Conservation (phyloP, 257 asterid genomes). For the Plantago elongata region DNA sequence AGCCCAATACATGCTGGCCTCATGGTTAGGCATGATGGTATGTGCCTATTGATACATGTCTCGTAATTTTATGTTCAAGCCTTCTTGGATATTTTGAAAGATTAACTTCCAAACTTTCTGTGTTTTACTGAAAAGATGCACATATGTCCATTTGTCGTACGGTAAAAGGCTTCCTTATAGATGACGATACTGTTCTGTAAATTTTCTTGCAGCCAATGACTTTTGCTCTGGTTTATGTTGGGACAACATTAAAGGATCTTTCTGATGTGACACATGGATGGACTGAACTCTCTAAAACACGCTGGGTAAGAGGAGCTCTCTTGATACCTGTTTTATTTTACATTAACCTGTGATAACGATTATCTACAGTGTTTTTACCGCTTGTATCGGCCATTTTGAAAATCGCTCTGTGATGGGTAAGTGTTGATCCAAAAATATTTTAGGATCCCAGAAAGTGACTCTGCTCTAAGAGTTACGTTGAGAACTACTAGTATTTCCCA, state of each 20-base stretch:
- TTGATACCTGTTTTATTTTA: no score
- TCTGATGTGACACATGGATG: slow-evolving; percentile 98
- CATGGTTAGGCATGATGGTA: slow-evolving; percentile 99
- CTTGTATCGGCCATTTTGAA: no score
- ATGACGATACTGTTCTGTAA: slow-evolving; percentile 12
- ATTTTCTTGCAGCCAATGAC: slow-evolving; percentile 77
- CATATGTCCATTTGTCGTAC: background rate
- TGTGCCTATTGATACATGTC: slow-evolving; percentile 7
- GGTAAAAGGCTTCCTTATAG: slow-evolving; percentile 2
- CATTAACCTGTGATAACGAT: no score
- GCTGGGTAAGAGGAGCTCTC: slow-evolving; percentile 53
- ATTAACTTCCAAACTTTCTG: background rate
- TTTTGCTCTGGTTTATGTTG: slow-evolving; percentile 86
- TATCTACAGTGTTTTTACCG: no score
- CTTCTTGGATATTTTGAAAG: background rate
- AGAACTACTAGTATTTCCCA: no score
- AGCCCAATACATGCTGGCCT: slow-evolving; percentile 79
- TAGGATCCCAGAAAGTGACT: no score
- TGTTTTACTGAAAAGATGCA: background rate
- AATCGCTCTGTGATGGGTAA: no score
- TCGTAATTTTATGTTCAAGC: slow-evolving; percentile 10
- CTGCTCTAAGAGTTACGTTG: no score
- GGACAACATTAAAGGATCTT: slow-evolving; percentile 94
- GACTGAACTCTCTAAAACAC: slow-evolving; percentile 80
- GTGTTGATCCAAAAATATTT: no score